Evolutionary conservation across 192 early-diverging fungal species (phyloP), one percentile per base, ranked within the genome.

Genomic region (Coemansia sp.): DNA sequence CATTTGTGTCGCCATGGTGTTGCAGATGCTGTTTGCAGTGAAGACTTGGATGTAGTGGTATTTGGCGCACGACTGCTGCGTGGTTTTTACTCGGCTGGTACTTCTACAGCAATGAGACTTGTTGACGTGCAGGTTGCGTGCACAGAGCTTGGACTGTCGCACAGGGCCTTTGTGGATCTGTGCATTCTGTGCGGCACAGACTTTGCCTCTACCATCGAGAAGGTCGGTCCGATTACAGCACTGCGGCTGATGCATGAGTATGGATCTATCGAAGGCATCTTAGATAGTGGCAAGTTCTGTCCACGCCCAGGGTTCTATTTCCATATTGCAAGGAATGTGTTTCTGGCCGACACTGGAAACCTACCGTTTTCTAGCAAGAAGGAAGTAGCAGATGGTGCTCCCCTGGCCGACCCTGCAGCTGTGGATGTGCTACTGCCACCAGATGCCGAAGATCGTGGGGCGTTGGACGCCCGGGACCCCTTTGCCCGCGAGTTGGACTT

Each of bases 131-230:
- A 72, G 20, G 51, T 64, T 27, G 87, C 84, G 8, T 67, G 71
- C 29, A 42, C 54, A 19, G 76, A 69, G 22, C 74, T 92, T 14
- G 78, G 80, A 4, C 63, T 92, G 19, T 84, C 71, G 6, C 70
- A 75, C 31, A 66, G 68, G 25, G 70, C 80, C 6, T 92, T 90
- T 66, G 58, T 88, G 6, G 89, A 93, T 65, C 24, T 93, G 56
- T 90, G 91, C 63, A 91, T 93, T 51, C 68, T 93, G 21, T 91
- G 89, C 61, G 91, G 89, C 25, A 93, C 89, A 0, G 91, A 93
- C 58, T 93, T 90, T 74, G 82, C 84, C 36, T 78, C 82, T 6
- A 90, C 84, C 1, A 74, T 92, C 6, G 74, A 82, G 51, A 80
- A 84, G n/a, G 84, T 92, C 32, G 91, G 89, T 2, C 87, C 88